A percentile compares a stretch with the other conserved stretches of the same genome.
phyloP scores from a whole-genome alignment of 148 eudicot species.

The Rhododendron vialii region DNA sequence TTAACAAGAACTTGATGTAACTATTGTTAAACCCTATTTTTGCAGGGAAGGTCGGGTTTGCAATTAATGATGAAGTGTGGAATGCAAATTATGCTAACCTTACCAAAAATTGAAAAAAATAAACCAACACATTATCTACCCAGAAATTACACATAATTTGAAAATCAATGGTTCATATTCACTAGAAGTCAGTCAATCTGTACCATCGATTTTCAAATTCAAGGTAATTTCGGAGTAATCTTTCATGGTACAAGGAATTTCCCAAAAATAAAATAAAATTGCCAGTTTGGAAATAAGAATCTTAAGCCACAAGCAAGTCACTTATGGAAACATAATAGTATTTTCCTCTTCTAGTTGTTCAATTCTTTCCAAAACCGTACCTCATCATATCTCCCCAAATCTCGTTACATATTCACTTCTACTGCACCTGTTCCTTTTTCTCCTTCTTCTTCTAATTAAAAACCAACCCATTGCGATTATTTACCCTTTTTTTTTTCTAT shows the following conservation, averaged over 20 bases:
- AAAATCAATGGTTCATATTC: too few species aligned
- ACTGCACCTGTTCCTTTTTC: neutral
- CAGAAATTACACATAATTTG: too few species aligned
- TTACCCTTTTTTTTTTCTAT: neutral
- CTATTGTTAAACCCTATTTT: neutral
- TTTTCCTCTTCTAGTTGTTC: neutral
- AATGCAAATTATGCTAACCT: neutral
- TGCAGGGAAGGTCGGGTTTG: neutral
- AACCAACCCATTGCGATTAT: neutral
- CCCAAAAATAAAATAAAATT: neutral
- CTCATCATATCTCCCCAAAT: neutral
- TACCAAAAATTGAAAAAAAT: neutral
- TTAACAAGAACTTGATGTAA: neutral
- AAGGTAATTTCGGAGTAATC: too few species aligned
- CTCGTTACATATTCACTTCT: neutral
- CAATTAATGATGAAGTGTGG: neutral
- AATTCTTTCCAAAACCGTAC: neutral
- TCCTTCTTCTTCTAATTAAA: neutral
- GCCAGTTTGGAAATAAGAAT: neutral
- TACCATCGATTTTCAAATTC: too few species aligned
- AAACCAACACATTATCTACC: too few species aligned
- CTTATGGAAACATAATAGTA: neutral
- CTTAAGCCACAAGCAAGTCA: neutral
- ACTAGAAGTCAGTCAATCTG: too few species aligned
- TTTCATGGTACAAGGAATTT: too few species aligned